Evolutionary conservation across 1,284 basidiomycete genomes (phyloP).

Genomic region (Exobasidium cylindrosporum): DNA sequence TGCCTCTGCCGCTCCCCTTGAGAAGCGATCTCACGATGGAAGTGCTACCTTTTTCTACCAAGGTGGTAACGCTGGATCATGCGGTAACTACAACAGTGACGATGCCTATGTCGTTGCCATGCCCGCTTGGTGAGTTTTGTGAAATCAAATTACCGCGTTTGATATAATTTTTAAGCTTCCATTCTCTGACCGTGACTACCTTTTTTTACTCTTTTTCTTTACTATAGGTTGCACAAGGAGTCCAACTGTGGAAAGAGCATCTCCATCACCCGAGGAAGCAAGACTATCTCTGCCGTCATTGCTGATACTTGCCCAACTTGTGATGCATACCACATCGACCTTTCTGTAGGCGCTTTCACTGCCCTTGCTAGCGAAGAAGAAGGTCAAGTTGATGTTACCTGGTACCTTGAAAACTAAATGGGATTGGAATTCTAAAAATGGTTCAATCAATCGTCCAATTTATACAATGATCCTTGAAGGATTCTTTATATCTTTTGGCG

Average conservation of each 20-base stretch:
- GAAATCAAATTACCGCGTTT: too few species aligned
- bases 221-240: conserved; percentile 1
- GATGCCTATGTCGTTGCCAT: conserved; percentile 26
- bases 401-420: too few species aligned
- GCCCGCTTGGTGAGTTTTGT: conserved; percentile 11
- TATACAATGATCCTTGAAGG: too few species aligned
- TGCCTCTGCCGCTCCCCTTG: conserved; percentile 27
- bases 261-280: not conserved
- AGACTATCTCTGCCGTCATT: not conserved
- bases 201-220: too few species aligned
- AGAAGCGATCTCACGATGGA: conserved; percentile 18
- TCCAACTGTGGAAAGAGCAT: conserved; percentile 8
- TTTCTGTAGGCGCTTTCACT: conserved; percentile 36
- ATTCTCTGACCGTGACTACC: too few species aligned
- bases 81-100: conserved; percentile 45
- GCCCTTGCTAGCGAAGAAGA: conserved; percentile 15
- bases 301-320: conserved; percentile 33
- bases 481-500: too few species aligned
- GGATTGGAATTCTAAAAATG: too few species aligned
- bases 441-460: too few species aligned
- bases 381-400: conserved; percentile 6
- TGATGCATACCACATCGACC: conserved; percentile 29
- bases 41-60: conserved; percentile 48
- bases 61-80: conserved; percentile 46
- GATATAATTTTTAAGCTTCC: too few species aligned